A percentile compares a stretch with the other conserved stretches of the same genome.
Conservation (phyloP, 2,329 filamentous ascomycete genomes). For the Colletotrichum tanaceti region DNA sequence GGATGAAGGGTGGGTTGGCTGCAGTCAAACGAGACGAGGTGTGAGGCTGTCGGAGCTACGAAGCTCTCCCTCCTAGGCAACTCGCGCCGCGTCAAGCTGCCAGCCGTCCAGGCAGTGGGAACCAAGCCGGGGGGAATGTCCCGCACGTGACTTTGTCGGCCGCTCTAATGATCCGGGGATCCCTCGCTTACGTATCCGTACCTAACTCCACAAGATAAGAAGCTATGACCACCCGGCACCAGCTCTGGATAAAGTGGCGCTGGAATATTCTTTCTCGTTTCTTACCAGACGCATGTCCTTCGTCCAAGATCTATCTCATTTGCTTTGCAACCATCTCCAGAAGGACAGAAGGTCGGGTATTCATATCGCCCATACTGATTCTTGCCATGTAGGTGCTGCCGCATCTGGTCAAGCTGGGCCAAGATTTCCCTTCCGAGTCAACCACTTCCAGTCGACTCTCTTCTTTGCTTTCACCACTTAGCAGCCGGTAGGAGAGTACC, state of each 20-base stretch:
- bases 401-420: slow-evolving; percentile 22
- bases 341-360: slow-evolving; percentile 32
- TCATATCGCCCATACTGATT: slow-evolving; percentile 4
- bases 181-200: slow-evolving; percentile 20
- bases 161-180: slow-evolving; percentile 16
- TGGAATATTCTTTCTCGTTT: slow-evolving; percentile 37
- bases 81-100: slow-evolving; percentile 44
- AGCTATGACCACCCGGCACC: slow-evolving; percentile 35
- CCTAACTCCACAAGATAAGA: not conserved
- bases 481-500: not conserved
- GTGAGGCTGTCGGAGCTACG: slow-evolving; percentile 41
- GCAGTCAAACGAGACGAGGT: slow-evolving; percentile 34
- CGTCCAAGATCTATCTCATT: slow-evolving; percentile 1
- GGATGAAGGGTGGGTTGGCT: slow-evolving; percentile 33
- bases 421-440: slow-evolving; percentile 6
- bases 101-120: slow-evolving; percentile 6
- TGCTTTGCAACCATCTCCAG: slow-evolving; percentile 18
- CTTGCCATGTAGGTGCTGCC: slow-evolving; percentile 37
- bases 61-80: slow-evolving; percentile 42
- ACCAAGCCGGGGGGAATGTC: not conserved
- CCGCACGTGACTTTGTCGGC: slow-evolving; percentile 25
- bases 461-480: not conserved
- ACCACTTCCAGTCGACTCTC: not conserved
- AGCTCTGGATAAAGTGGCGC: slow-evolving; percentile 38
- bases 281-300: not conserved